Evolutionary conservation across 179 eudicot species (phyloP).

Genomic region (Spergularia azorica): DNA sequence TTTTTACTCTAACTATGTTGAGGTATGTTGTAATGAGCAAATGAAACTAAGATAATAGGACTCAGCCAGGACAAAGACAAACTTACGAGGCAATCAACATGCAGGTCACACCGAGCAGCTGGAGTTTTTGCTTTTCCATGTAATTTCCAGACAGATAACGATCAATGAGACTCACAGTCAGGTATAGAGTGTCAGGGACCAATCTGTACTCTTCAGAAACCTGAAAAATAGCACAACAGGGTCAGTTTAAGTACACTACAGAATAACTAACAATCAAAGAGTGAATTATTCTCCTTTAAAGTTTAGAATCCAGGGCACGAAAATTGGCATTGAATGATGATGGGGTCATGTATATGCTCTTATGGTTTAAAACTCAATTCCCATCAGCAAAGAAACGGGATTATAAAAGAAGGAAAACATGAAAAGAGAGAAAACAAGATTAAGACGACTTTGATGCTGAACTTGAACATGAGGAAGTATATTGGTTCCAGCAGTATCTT

Average conservation of each 20-base stretch:
- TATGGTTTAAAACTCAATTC: neutral
- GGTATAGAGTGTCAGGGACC: conserved; percentile 93
- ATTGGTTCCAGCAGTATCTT: neutral
- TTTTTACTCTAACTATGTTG: neutral
- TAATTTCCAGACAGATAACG: conserved; percentile 71
- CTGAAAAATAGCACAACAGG: conserved; percentile 34
- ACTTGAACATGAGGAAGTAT: neutral
- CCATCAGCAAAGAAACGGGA: neutral
- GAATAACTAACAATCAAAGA: neutral
- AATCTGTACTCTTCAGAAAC: conserved; percentile 89
- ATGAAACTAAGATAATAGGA: neutral
- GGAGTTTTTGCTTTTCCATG: conserved; percentile 83
- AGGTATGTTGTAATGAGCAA: neutral
- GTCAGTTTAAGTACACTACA: neutral
- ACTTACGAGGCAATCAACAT: conserved; percentile 98
- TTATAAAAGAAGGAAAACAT: no score
- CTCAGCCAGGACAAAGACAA: conserved; percentile 1
- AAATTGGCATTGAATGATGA: no score
- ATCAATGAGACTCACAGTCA: conserved; percentile 86
- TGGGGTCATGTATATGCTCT: neutral
- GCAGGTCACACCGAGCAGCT: conserved; percentile 92
- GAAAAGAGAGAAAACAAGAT: no score
- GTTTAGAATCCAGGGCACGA: neutral
- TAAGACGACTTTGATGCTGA: neutral
- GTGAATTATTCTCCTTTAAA: neutral